Evolutionary conservation across 257 asterid species (phyloP), one percentile per base, ranked within the genome.

Genomic region (Solanum pennellii): DNA sequence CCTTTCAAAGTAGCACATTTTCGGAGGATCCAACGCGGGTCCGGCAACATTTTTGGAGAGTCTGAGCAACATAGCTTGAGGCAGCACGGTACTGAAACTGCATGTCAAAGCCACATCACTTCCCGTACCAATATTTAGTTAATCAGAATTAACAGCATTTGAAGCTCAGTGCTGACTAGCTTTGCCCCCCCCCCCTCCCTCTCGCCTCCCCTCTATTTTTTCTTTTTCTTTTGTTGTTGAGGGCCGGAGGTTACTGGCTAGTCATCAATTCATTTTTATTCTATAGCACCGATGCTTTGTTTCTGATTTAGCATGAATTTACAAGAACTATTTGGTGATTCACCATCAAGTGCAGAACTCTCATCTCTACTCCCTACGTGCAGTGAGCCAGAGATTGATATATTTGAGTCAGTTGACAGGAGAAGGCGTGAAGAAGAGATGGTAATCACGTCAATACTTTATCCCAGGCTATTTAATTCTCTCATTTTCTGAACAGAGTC

Each of bases 341-440:
- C 11, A 3, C 66, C 27, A 47, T 80, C 42, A 31, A 62, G 20
- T 49, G 85, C 85, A 82, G 52, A 82, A 82, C 45, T 82, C 44
- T 82, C 20, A 82, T 18, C 31, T 45, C 31, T 82, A 82, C 45
- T 49, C 69, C 45, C 71, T 52, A 82, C 18, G 73, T 31, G 60
- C 94, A 97, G 99, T 87, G 99, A 93, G 88, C 92, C 98, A n/a
- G 99, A 97, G 88, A 97, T 97, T 66, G 99, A 97, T 88, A 83
- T 96, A 71, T 97, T 97, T 90, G 99, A 97, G 93, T 91, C 97
- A 37, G 87, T 97, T 88, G 99, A 97, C 91, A 93, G 92, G 89
- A 91, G 89, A 91, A 95, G 99, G 91, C 93, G 88, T 39, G 92
- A 88, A 87, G 97, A 94, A 88, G 99, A 97, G 90, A 92, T 90